phyloP scores from a whole-genome alignment of 805 yeast genomes.

The Suhomyces faveliae region DNA sequence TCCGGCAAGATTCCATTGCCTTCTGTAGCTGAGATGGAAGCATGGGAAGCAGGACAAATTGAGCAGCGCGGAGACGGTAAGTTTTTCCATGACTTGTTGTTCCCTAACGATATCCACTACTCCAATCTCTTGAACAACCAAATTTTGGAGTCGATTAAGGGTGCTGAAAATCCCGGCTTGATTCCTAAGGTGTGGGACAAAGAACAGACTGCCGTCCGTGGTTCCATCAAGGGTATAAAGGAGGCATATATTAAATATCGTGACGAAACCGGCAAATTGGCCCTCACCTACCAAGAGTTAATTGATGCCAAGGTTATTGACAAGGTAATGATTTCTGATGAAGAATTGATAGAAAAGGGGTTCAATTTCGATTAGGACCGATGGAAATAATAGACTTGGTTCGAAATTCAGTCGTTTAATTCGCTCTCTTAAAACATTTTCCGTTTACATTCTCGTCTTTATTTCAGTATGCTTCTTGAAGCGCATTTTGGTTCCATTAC shows the following conservation, averaged over 20 bases:
- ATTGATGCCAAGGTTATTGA: conserved; percentile 24
- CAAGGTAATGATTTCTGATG: conserved; percentile 15
- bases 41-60: conserved; percentile 29
- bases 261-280: conserved; percentile 38
- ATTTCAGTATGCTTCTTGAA: too few relatives aligned
- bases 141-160: conserved; percentile 11
- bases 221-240: conserved; percentile 43
- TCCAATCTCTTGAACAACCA: conserved; percentile 40
- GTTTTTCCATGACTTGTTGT: conserved; percentile 41
- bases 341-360: conserved; percentile 15
- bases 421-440: too few relatives aligned
- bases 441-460: too few relatives aligned
- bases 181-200: conserved; percentile 54
- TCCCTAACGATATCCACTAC: conserved; percentile 61
- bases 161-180: conserved; percentile 33
- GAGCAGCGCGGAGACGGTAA: conserved; percentile 22
- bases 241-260: conserved; percentile 43
- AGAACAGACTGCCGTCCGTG: conserved; percentile 43
- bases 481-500: too few relatives aligned
- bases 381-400: too few relatives aligned
- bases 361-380: conserved; percentile 11
- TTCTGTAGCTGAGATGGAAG: conserved; percentile 31
- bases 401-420: too few relatives aligned
- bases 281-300: conserved; percentile 38
- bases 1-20: conserved; percentile 47